Evolutionary conservation across 2,329 filamentous ascomycete species (phyloP), one percentile per base, ranked within the genome.

Genomic region (Pestalotiopsis sp.): DNA sequence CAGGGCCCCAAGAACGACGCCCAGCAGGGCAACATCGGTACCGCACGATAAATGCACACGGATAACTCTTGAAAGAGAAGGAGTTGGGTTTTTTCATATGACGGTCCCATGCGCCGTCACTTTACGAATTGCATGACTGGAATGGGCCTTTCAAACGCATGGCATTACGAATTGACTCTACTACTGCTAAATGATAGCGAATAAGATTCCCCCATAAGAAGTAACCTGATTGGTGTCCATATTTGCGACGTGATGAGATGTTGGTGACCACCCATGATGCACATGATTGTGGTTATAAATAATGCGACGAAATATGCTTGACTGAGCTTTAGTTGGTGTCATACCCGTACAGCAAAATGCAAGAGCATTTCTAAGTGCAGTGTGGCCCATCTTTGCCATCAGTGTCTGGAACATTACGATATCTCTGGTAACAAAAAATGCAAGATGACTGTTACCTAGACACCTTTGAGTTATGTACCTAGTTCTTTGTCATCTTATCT

Each of bases 1-100:
- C 82, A 84, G 76, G 87, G 86, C 58, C 69, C 75, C 72, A 87
- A 83, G 78, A 89, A 89, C 78, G 86, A 89, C 66, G 81, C 83
- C 69, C 72, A 77, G 69, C 83, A 82, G 73, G 83, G 83, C 67
- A 71, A 78, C 45, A 82, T 84, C 73, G 77, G 78, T 69, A 74
- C 78, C 70, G 83, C 65, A 17, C 64, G 65, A 67, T 67, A 67
- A 38, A 60, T 52, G 12, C 23, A 39, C 31, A 31, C 12, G n/a
- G 31, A 41, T 2, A 23, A 20, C 36, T 9, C 4, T 41, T 17
- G 14, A 38, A 14, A 14, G 60, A 36, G 5, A 41, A 20, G 62
- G 20, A 65, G 13, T 49, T 38, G 49, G 45, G 13, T 20, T 36
- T 23, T 25, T n/a, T 36, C 31, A 36, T 11, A 38, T 25, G 49